Evolutionary conservation across 2,329 filamentous ascomycete species (phyloP), one percentile per base, ranked within the genome.

Genomic region (Plenodomus biglobosus): DNA sequence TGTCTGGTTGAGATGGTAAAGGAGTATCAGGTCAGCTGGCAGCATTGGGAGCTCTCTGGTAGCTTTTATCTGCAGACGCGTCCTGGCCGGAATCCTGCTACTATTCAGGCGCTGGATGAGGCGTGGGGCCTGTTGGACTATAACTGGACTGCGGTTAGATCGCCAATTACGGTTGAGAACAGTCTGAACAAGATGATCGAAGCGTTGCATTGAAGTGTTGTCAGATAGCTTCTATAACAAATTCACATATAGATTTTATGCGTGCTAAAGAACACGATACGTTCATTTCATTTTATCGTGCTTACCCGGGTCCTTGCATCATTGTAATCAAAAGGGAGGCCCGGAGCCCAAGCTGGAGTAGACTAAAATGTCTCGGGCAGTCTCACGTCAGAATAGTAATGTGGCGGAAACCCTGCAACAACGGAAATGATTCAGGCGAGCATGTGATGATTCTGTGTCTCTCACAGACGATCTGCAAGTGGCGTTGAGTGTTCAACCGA

Each of bases 41-140:
- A 61, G 45, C 62, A 68, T 19, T 69, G 64, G 66, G 64, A 66
- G 35, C 42, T 69, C 1, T 62, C 62, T 1, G 65, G 67, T 4
- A 66, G 60, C 36, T 67, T 62, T 34, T 68, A 66, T 34, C 53
- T 67, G 16, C 77, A 78, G 74, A 76, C 66, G 2, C 55, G 66
- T 43, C 65, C 65, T 8, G 51, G 53, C 5, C 53, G 65, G 15
- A 56, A 51, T n/a, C 65, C 64, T 0, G 47, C 45, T 1, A 67
- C 62, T 1, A 59, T 69, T 8, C 59, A 68, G 18, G 66, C 56
- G 0, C 30, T 62, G 18, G 65, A 69, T 19, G 66, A 68, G 39
- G 58, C 59, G 21, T 69, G 66, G 65, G 65, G 64, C 0, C 22
- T 69, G 40, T 38, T 69, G 22, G 58, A 68, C 41, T 68, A 68